Evolutionary conservation across 1,284 basidiomycete genomes (phyloP).

Genomic region (Gomphus sp.): DNA sequence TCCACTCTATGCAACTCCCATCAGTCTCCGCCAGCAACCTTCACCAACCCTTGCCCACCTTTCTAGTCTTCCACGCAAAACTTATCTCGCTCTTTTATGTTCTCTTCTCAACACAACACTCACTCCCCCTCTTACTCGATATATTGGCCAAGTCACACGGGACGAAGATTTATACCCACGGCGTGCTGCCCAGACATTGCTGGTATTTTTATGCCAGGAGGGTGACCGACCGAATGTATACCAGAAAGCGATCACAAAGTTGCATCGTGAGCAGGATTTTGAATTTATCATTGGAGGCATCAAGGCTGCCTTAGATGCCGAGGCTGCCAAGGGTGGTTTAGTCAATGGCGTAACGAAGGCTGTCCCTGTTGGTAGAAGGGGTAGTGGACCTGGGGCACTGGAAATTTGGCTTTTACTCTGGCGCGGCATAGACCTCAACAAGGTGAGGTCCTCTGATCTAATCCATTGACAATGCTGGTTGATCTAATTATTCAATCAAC

Average conservation of each 20-base stretch:
- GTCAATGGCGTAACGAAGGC: constrained; percentile 78
- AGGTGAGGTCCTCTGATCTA: constrained; percentile 35
- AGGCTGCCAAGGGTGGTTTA: constrained; percentile 57
- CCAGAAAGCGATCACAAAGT: constrained; percentile 81
- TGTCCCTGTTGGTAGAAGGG: constrained; percentile 32
- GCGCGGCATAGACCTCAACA: constrained; percentile 88
- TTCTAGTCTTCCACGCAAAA: constrained; percentile 36
- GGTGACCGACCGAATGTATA: constrained; percentile 59
- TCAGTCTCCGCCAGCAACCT: constrained; percentile 91
- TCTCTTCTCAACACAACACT: constrained; percentile 86
- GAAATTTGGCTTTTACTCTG: constrained; percentile 55
- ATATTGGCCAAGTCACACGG: constrained; percentile 4
- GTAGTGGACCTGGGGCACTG: constrained; percentile 8
- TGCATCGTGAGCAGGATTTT: constrained; percentile 86
- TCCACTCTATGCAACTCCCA: constrained; percentile 68
- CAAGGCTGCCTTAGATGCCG: constrained; percentile 54
- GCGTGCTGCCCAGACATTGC: constrained; percentile 3
- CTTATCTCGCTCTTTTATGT: constrained; percentile 82
- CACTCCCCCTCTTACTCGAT: constrained; percentile 38
- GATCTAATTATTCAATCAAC: not conserved
- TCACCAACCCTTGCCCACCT: constrained; percentile 42
- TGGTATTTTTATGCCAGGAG: constrained; percentile 6
- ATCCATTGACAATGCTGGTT: not conserved
- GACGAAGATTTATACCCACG: constrained; percentile 8
- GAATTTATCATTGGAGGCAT: constrained; percentile 73